Percentiles rank a stretch among this genome's conserved stretches.
Conservation (phyloP, 169 alveolate genomes). For the Eimeria tenella region DNA sequence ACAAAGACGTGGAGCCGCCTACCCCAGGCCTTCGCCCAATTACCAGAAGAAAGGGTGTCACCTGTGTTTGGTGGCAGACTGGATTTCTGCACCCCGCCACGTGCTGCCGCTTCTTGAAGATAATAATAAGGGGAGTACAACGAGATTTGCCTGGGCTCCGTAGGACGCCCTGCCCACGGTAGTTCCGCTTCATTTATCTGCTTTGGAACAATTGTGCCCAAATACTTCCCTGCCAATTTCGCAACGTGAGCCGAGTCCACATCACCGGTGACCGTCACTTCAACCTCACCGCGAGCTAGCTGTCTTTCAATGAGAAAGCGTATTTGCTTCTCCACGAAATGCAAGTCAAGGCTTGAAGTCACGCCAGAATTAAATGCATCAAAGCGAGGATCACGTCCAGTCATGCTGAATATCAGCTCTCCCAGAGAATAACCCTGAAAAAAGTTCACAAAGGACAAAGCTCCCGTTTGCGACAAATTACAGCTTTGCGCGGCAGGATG, state of each 20-base stretch:
- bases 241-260: constrained; percentile 44
- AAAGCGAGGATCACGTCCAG: constrained; percentile 75
- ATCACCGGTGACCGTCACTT: constrained; percentile 75
- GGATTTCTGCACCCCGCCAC: constrained; percentile 2
- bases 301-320: constrained; percentile 41
- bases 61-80: not conserved
- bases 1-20: constrained; percentile 75
- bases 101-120: constrained; percentile 23
- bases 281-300: constrained; percentile 48
- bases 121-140: constrained; percentile 27
- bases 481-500: no score
- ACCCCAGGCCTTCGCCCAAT: constrained; percentile 65
- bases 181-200: not conserved
- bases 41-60: constrained; percentile 29
- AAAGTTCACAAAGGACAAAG: no score
- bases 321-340: constrained; percentile 23
- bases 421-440: constrained; percentile 77
- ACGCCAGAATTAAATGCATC: constrained; percentile 48
- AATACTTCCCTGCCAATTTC: constrained; percentile 46
- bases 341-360: constrained; percentile 13
- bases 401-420: constrained; percentile 72
- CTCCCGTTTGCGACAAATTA: no score
- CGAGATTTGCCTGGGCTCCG: not conserved
- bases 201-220: constrained; percentile 52
- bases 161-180: not conserved